Conservation (phyloP, 164 flowering plant species). For the Magnolia sinica region DNA sequence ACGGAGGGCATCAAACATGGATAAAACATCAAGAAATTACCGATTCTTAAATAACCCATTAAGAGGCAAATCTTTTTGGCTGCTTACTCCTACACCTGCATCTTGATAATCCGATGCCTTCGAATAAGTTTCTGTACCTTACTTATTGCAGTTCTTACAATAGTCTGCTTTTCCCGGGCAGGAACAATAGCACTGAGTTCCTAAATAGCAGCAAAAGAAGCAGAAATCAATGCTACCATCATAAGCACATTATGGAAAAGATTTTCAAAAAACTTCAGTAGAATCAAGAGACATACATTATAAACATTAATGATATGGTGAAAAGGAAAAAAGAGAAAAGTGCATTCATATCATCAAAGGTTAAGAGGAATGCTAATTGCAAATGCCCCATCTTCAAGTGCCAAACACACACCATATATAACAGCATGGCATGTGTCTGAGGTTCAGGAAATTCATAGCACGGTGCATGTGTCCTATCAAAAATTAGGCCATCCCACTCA, state of each 20-base stretch:
- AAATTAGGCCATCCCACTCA: no score
- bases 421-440: no score
- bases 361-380: no score
- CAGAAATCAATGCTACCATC: slow-evolving; percentile 1
- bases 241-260: slow-evolving; percentile 1
- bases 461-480: no score
- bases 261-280: neutral
- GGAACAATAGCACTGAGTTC: slow-evolving; percentile 98
- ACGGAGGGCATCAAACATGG: slow-evolving; percentile 7
- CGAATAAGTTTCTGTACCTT: slow-evolving; percentile 54
- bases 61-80: neutral
- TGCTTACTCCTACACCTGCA: slow-evolving; percentile 15
- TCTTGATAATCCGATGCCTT: slow-evolving; percentile 14
- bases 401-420: no score
- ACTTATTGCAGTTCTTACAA: slow-evolving; percentile 87
- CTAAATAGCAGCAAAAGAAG: slow-evolving; percentile 33
- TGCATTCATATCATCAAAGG: no score
- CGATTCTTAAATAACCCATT: neutral
- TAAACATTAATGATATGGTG: neutral
- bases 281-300: neutral
- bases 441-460: no score
- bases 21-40: neutral
- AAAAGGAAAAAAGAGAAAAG: neutral
- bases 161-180: slow-evolving; percentile 82
- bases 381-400: no score